Evolutionary conservation across 1,284 basidiomycete genomes (phyloP).

Genomic region (Vanrija sp.): DNA sequence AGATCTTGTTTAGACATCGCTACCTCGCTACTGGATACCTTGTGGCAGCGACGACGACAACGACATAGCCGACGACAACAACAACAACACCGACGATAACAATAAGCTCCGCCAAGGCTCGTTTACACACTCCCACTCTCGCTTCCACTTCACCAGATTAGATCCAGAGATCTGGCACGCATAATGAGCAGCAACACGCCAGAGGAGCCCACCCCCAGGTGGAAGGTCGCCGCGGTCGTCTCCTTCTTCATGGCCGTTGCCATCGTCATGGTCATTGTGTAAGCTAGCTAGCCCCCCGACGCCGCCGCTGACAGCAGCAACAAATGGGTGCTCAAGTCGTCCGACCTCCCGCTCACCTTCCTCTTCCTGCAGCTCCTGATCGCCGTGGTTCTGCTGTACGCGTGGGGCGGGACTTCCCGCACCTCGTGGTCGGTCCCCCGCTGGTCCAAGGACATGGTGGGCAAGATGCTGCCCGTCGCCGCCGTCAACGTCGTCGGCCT

Average conservation of each 20-base stretch:
- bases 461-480: not conserved
- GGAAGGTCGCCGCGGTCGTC: conserved; percentile 64
- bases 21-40: no score
- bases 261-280: conserved; percentile 65
- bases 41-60: no score
- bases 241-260: conserved; percentile 71
- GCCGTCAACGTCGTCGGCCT: conserved; percentile 64
- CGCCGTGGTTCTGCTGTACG: conserved; percentile 56
- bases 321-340: conserved; percentile 56
- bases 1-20: no score
- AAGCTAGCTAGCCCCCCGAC: conserved; percentile 31
- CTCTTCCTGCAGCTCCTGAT: conserved; percentile 64
- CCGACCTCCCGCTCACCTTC: conserved; percentile 66
- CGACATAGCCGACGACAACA: no score
- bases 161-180: no score
- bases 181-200: not conserved
- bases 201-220: conserved; percentile 15
- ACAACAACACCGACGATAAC: no score
- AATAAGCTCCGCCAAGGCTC: no score
- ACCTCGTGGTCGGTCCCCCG: not conserved
- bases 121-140: no score
- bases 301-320: conserved; percentile 18
- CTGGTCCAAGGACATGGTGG: not conserved
- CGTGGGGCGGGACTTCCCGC: not conserved
- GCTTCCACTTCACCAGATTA: no score